Conservation (phyloP, 139 green algal genomes). For the Chlorella sp. region DNA sequence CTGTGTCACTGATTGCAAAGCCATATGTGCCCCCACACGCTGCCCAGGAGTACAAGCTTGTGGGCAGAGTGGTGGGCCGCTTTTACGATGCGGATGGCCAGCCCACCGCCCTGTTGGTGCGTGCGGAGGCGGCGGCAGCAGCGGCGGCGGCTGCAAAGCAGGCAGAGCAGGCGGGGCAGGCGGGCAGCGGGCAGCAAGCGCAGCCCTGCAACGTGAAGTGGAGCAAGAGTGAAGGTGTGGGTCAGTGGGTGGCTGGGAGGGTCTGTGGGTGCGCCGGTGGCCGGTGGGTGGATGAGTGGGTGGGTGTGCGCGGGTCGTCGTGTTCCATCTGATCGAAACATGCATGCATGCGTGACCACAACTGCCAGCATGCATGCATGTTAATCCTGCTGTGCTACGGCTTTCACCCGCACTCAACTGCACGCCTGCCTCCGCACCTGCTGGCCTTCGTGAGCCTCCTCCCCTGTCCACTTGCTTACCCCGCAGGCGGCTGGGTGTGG, state of each 20-base stretch:
- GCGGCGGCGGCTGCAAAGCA: neutral
- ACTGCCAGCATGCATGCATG: neutral
- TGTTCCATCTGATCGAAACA: neutral
- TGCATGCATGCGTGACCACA: neutral
- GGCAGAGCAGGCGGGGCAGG: neutral
- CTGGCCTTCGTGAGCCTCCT: no score
- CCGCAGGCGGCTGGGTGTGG: slow-evolving; percentile 67
- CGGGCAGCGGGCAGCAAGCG: neutral
- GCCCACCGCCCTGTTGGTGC: slow-evolving; percentile 36
- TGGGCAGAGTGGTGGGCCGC: slow-evolving; percentile 47
- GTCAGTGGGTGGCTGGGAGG: no score
- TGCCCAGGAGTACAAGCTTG: slow-evolving; percentile 47
- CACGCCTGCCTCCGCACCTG: neutral
- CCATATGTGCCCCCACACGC: neutral
- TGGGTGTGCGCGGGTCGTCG: neutral
- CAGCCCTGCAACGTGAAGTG: slow-evolving; percentile 64
- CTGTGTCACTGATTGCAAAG: no score
- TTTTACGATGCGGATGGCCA: slow-evolving; percentile 54
- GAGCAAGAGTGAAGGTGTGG: slow-evolving; percentile 56
- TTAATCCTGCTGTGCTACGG: neutral
- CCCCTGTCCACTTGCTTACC: neutral
- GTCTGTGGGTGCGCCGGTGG: neutral
- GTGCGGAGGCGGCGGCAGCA: slow-evolving; percentile 7
- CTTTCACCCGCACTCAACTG: neutral
- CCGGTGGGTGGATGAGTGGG: neutral